phyloP scores from a whole-genome alignment of 2,329 filamentous ascomycete species.

The Coniochaeta prunicola region DNA sequence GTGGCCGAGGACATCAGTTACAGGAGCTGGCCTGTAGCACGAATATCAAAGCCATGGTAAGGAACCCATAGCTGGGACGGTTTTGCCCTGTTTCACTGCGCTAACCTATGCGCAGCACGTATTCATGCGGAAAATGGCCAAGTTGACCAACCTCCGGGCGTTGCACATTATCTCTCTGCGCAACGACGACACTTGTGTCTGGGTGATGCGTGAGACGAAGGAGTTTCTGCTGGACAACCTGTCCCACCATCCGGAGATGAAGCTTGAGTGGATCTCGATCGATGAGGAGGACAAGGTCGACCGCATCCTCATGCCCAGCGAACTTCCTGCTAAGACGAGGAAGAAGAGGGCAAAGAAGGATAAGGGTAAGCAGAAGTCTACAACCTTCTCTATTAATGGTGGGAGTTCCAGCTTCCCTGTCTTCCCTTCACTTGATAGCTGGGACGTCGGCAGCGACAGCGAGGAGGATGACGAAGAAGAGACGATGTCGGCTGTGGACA shows the following conservation, averaged over 20 bases:
- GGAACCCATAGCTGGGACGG: conserved; percentile 15
- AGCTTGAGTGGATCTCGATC: conserved; percentile 52
- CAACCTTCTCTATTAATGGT: conserved; percentile 4
- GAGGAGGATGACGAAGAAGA: conserved; percentile 22
- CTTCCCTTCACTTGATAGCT: conserved; percentile 14
- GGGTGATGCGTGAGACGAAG: conserved; percentile 48
- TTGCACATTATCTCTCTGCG: conserved; percentile 48
- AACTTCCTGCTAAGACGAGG: conserved; percentile 19
- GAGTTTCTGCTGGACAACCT: conserved; percentile 53
- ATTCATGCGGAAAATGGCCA: conserved; percentile 46
- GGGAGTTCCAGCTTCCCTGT: conserved; percentile 16
- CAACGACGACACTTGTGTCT: conserved; percentile 48
- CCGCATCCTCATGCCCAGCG: conserved; percentile 35
- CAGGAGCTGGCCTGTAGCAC: conserved; percentile 51
- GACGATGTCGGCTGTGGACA: conserved; percentile 25
- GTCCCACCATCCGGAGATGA: conserved; percentile 45
- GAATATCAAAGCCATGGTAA: conserved; percentile 46
- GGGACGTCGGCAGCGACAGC: conserved; percentile 18
- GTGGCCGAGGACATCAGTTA: conserved; percentile 38
- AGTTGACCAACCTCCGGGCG: conserved; percentile 46
- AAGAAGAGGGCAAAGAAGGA: conserved; percentile 5
- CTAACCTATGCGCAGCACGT: conserved; percentile 35
- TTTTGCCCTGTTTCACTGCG: background rate
- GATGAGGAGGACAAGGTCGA: conserved; percentile 41
- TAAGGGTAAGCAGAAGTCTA: conserved; percentile 8